Percentiles rank a stretch among this genome's conserved stretches.
These are phyloP conservation scores for Apiospora rasikravindrae DNA, from an alignment of 2,329 filamentous ascomycete genomes.

Conservation along the genomic window DNA sequence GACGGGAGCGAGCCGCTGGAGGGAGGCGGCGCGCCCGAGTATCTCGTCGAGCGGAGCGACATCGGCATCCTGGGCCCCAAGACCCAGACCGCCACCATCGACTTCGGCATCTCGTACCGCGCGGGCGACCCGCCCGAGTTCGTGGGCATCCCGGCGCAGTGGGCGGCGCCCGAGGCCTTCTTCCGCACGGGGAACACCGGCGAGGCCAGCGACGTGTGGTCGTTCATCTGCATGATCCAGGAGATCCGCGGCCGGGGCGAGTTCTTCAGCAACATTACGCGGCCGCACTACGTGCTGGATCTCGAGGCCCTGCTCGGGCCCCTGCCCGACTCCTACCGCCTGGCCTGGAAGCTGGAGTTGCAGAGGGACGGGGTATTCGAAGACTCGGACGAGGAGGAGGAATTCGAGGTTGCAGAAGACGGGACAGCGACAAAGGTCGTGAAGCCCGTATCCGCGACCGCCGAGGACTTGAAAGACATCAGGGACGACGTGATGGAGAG, in stretches of 20 bases:
- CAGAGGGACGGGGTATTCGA: neutral
- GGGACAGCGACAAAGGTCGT: neutral
- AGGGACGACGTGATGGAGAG: neutral
- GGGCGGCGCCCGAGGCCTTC: conserved; percentile 13
- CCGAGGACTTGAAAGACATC: neutral
- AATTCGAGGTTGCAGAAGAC: neutral
- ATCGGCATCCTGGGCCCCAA: neutral
- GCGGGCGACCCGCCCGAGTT: neutral
- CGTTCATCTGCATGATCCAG: neutral
- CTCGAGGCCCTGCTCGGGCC: conserved; percentile 14
- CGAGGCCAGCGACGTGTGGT: conserved; percentile 9
- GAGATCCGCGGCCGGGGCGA: neutral
- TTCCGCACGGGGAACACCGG: neutral
- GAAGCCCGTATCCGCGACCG: neutral
- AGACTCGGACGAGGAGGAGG: neutral
- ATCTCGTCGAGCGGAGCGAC: conserved; percentile 5
- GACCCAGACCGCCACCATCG: neutral
- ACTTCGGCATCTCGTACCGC: conserved; percentile 4
- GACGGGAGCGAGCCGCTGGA: neutral
- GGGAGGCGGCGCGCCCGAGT: neutral
- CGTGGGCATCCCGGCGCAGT: neutral
- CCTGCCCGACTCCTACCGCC: conserved; percentile 5
- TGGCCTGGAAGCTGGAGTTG: neutral
- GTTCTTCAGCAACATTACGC: neutral
- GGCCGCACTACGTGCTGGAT: neutral